Percentiles rank a stretch among this genome's conserved stretches.
Evolutionary conservation across 148 eudicot species (phyloP).

Genomic region (Simmondsia chinensis): DNA sequence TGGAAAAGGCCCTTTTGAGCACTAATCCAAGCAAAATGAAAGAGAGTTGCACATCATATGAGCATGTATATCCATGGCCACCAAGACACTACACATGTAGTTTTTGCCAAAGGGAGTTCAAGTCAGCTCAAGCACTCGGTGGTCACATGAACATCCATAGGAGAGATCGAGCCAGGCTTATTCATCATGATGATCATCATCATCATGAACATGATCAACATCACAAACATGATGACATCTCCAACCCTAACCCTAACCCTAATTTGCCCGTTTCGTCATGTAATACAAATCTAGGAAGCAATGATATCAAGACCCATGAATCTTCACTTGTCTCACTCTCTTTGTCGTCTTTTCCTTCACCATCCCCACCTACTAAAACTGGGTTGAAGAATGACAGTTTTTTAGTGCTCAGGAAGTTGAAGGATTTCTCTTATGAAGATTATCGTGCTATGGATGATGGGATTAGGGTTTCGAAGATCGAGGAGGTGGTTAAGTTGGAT

Average conservation of each 20-base stretch:
- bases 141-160: conserved; percentile 89
- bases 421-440: conserved; percentile 7
- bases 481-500: conserved; percentile 28
- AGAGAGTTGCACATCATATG: conserved; percentile 24
- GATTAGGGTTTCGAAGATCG: conserved; percentile 27
- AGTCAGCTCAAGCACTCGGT: conserved; percentile 81
- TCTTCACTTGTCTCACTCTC: conserved; percentile 31
- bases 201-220: conserved; percentile 11
- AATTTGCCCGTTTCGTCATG: conserved; percentile 8
- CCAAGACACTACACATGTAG: conserved; percentile 65
- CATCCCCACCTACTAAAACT: conserved; percentile 1
- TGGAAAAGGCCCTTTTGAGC: conserved; percentile 23
- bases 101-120: conserved; percentile 71
- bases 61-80: conserved; percentile 62
- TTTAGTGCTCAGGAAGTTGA: conserved; percentile 9
- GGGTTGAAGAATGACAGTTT: conserved; percentile 7
- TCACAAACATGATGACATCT: not conserved
- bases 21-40: conserved; percentile 18
- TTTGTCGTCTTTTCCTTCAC: conserved; percentile 19
- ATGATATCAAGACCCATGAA: conserved; percentile 21
- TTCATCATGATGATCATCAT: conserved; percentile 9
- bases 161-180: conserved; percentile 62
- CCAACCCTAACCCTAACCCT: conserved; percentile 32
- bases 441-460: conserved; percentile 8
- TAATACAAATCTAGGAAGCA: conserved; percentile 11